These are phyloP conservation scores for Hygrocybe punicea DNA, from an alignment of 768 basidiomycete species.

Conservation along the genomic window DNA sequence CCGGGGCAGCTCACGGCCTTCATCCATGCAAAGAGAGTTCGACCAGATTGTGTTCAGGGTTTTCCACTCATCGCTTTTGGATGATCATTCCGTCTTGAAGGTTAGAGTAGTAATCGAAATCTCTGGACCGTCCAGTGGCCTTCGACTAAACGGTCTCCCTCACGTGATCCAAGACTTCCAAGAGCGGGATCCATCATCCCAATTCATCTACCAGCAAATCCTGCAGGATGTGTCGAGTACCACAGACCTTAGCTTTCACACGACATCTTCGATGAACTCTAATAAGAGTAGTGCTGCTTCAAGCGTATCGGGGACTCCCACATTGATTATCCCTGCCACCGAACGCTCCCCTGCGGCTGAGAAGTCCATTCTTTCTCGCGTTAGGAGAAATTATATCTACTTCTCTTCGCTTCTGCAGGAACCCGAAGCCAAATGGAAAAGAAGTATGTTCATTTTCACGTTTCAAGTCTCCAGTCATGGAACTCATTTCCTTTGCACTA, in stretches of 20 bases:
- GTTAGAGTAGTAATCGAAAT: slow-evolving; percentile 77
- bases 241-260: slow-evolving; percentile 64
- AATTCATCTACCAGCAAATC: slow-evolving; percentile 57
- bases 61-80: slow-evolving; percentile 65
- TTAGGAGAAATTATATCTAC: slow-evolving; percentile 93
- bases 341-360: slow-evolving; percentile 62
- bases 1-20: slow-evolving; percentile 41
- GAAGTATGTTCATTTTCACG: slow-evolving; percentile 51
- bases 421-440: slow-evolving; percentile 95
- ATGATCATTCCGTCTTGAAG: slow-evolving; percentile 77
- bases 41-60: slow-evolving; percentile 63
- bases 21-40: slow-evolving; percentile 32
- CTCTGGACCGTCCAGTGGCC: slow-evolving; percentile 68
- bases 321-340: slow-evolving; percentile 35
- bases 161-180: slow-evolving; percentile 64
- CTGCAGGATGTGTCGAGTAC: slow-evolving; percentile 72
- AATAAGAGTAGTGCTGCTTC: slow-evolving; percentile 48
- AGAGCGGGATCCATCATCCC: slow-evolving; percentile 62
- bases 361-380: slow-evolving; percentile 80
- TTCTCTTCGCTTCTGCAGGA: slow-evolving; percentile 96
- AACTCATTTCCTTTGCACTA: slow-evolving; percentile 9
- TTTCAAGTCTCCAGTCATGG: slow-evolving; percentile 2
- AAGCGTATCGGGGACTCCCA: slow-evolving; percentile 29
- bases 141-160: slow-evolving; percentile 84
- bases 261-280: slow-evolving; percentile 53